A percentile compares a stretch with the other conserved stretches of the same genome.
Evolutionary conservation across 179 eudicot species (phyloP).

Genomic region (Amaranthus tricolor): DNA sequence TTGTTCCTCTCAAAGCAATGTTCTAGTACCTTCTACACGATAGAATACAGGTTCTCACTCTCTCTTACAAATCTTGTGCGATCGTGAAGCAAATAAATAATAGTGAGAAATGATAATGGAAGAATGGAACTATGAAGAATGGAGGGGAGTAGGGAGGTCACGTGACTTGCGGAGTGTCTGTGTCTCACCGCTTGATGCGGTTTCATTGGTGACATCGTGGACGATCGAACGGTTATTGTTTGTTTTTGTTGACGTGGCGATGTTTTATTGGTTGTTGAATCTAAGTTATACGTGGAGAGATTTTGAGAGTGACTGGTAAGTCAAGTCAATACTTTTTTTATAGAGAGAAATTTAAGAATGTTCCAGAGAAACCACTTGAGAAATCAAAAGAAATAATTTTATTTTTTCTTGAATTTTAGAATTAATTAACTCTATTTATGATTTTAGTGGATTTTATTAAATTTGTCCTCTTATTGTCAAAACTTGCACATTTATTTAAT

Average conservation of each 20-base stretch:
- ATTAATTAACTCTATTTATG: too few species aligned
- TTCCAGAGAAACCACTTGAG: too few species aligned
- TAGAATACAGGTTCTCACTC: background rate
- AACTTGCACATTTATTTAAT: too few species aligned
- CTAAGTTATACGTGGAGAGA: conserved; percentile 52
- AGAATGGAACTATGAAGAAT: background rate
- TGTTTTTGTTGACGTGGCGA: conserved; percentile 38
- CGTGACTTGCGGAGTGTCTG: conserved; percentile 28
- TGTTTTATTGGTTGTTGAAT: conserved; percentile 36
- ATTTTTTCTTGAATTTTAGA: too few species aligned
- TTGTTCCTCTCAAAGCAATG: conserved; percentile 10
- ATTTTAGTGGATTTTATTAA: too few species aligned
- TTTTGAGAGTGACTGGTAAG: background rate
- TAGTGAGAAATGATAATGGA: background rate
- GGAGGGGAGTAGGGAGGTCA: conserved; percentile 23
- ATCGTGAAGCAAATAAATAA: conserved; percentile 1
- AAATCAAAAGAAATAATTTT: too few species aligned
- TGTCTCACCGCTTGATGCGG: conserved; percentile 23
- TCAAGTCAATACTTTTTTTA: conserved; percentile 1
- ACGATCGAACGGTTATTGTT: conserved; percentile 41
- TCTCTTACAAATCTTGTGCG: background rate
- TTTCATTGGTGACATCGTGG: conserved; percentile 60
- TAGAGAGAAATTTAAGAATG: too few species aligned
- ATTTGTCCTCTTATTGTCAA: too few species aligned
- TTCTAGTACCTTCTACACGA: conserved; percentile 35